phyloP scores from a whole-genome alignment of 2,329 filamentous ascomycete species.

The Aspergillus udagawae region DNA sequence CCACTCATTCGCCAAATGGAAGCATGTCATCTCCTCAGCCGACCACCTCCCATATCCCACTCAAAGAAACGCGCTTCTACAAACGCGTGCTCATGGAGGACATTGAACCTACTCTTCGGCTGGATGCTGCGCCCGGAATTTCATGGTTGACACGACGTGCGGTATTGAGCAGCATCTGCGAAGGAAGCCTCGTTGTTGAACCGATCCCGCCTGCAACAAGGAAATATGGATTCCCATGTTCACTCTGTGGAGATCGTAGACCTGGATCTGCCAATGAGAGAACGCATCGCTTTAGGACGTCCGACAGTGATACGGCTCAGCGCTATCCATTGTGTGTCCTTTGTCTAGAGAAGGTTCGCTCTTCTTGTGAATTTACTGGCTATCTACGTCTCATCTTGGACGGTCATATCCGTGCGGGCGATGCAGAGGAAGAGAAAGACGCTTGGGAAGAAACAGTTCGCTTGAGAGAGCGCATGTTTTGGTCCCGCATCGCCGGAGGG shows the following conservation, averaged over 20 bases:
- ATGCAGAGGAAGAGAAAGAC: constrained; percentile 75
- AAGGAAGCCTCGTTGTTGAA: constrained; percentile 84
- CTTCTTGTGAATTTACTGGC: constrained; percentile 87
- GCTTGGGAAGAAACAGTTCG: constrained; percentile 95
- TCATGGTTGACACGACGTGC: constrained; percentile 89
- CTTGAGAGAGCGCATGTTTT: constrained; percentile 93
- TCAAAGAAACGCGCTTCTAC: constrained; percentile 92
- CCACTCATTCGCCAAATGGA: constrained; percentile 52
- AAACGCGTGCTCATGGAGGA: constrained; percentile 86
- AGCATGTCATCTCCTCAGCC: constrained; percentile 40
- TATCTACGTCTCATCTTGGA: constrained; percentile 90
- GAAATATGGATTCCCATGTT: constrained; percentile 63
- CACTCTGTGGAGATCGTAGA: constrained; percentile 81
- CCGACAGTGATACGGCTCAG: constrained; percentile 79
- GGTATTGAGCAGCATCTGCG: constrained; percentile 76
- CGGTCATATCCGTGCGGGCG: constrained; percentile 82
- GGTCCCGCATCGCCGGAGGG: constrained; percentile 86
- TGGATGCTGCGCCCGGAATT: constrained; percentile 84
- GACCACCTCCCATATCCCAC: constrained; percentile 45
- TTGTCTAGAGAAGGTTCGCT: constrained; percentile 76
- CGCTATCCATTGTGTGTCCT: constrained; percentile 87
- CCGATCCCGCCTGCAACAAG: constrained; percentile 63
- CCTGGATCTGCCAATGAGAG: constrained; percentile 68
- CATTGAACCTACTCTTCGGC: constrained; percentile 85
- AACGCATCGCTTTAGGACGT: constrained; percentile 83